Evolutionary conservation across 1,139 yeast species (phyloP).

Genomic region (Blastobotrys indianensis): DNA sequence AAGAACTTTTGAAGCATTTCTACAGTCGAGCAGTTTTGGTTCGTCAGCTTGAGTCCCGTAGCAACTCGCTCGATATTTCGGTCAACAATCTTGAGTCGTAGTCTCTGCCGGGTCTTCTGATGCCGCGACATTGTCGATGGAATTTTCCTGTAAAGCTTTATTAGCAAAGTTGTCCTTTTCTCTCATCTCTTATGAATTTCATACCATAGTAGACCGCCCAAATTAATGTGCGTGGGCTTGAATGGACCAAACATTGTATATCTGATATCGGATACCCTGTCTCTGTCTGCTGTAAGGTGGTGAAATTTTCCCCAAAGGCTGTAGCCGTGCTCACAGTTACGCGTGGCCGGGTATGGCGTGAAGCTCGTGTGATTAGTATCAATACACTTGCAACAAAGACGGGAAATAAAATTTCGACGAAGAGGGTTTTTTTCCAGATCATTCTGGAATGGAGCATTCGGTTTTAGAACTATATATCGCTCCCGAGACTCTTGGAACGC

Average conservation of each 20-base stretch:
- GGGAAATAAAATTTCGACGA: too few relatives aligned
- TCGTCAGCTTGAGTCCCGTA: conserved; percentile 49
- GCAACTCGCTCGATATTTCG: conserved; percentile 65
- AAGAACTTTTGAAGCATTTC: conserved; percentile 49
- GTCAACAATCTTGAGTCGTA: conserved; percentile 77
- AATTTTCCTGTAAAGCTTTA: conserved; percentile 40
- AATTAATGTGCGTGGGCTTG: conserved; percentile 51
- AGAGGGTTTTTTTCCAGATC: too few relatives aligned
- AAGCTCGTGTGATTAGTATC: too few relatives aligned
- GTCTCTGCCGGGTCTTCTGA: conserved; percentile 80
- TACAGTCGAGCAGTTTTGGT: conserved; percentile 47
- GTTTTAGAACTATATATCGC: too few relatives aligned
- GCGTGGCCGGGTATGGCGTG: too few relatives aligned
- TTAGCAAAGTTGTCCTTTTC: too few relatives aligned
- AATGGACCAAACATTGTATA: conserved; percentile 73
- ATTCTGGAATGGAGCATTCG: too few relatives aligned
- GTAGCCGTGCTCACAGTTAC: too few relatives aligned
- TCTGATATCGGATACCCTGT: background rate
- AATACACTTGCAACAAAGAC: too few relatives aligned
- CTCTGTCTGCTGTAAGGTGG: background rate
- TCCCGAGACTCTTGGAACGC: too few relatives aligned
- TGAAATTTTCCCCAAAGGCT: background rate
- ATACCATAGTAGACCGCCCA: conserved; percentile 87
- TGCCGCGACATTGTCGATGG: conserved; percentile 73
- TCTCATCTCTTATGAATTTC: conserved; percentile 33